These are phyloP conservation scores for Triangularia verruculosa DNA, from an alignment of 2,329 filamentous ascomycete species.

Conservation along the genomic window DNA sequence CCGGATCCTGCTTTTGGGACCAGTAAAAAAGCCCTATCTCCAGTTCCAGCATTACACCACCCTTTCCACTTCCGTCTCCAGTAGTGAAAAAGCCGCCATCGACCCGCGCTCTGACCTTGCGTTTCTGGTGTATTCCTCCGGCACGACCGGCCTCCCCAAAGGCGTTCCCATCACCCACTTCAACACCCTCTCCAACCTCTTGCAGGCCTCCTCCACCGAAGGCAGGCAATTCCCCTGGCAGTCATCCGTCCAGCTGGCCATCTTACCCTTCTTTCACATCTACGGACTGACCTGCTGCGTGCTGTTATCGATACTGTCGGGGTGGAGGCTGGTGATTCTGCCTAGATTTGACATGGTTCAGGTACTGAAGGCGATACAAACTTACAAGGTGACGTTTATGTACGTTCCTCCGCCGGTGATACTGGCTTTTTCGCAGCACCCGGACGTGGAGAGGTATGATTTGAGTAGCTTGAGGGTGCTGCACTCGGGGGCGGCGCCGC, in stretches of 20 bases:
- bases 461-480: constrained; percentile 75
- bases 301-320: constrained; percentile 63
- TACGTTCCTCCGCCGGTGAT: constrained; percentile 86
- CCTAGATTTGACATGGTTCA: constrained; percentile 76
- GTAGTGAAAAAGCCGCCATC: constrained; percentile 57
- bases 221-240: constrained; percentile 44
- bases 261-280: constrained; percentile 88
- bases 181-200: constrained; percentile 75
- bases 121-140: constrained; percentile 84
- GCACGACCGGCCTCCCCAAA: constrained; percentile 88
- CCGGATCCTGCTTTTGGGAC: constrained; percentile 73
- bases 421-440: constrained; percentile 75
- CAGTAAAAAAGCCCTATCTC: constrained; percentile 54
- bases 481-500: constrained; percentile 82
- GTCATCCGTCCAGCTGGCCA: constrained; percentile 59
- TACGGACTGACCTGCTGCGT: constrained; percentile 76
- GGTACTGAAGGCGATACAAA: constrained; percentile 74
- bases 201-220: constrained; percentile 55
- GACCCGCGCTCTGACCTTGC: constrained; percentile 70
- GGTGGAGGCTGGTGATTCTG: constrained; percentile 68
- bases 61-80: not conserved
- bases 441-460: constrained; percentile 75
- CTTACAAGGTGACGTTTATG: constrained; percentile 69
- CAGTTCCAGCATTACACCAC: constrained; percentile 66
- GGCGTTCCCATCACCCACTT: constrained; percentile 82